Conservation (phyloP, 2,329 filamentous ascomycete species). For the Penicillium sp. region DNA sequence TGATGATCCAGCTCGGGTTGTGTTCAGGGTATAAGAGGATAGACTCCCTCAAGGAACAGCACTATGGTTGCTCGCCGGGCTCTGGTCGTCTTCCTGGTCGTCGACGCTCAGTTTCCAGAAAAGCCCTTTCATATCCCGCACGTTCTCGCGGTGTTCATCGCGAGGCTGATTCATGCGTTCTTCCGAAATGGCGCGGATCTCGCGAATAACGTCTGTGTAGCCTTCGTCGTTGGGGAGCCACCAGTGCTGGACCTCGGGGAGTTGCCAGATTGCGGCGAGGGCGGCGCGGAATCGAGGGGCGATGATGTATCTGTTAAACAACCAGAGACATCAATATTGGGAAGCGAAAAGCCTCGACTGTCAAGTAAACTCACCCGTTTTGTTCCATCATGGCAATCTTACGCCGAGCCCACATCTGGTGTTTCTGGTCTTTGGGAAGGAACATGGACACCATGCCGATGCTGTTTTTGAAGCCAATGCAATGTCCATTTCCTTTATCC, state of each 20-base stretch:
- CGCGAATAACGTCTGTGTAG: conserved; percentile 69
- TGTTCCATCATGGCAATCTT: conserved; percentile 77
- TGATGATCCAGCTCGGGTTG: not conserved
- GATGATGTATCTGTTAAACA: conserved; percentile 71
- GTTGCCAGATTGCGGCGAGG: conserved; percentile 73
- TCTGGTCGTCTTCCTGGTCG: conserved; percentile 35
- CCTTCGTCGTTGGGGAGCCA: conserved; percentile 85
- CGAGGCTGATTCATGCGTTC: conserved; percentile 63
- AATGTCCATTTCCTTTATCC: conserved; percentile 64
- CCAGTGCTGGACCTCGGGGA: conserved; percentile 72
- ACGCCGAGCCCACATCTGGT: conserved; percentile 74
- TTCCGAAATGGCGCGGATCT: conserved; percentile 76
- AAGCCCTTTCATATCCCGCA: conserved; percentile 72
- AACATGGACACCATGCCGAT: conserved; percentile 76
- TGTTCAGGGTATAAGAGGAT: not conserved
- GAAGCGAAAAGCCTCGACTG: not conserved
- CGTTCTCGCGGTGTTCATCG: conserved; percentile 57
- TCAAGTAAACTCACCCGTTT: conserved; percentile 62
- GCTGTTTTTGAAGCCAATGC: conserved; percentile 71
- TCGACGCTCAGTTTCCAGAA: conserved; percentile 63
- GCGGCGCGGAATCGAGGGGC: conserved; percentile 69
- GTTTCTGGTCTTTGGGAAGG: conserved; percentile 69
- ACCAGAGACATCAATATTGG: not conserved
- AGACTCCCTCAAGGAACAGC: conserved; percentile 5
- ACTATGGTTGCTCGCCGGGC: conserved; percentile 21